Percentiles rank a stretch among this genome's conserved stretches.
These are phyloP conservation scores for Starmerella riodocensis DNA, from an alignment of 805 yeast species.

Conservation along the genomic window DNA sequence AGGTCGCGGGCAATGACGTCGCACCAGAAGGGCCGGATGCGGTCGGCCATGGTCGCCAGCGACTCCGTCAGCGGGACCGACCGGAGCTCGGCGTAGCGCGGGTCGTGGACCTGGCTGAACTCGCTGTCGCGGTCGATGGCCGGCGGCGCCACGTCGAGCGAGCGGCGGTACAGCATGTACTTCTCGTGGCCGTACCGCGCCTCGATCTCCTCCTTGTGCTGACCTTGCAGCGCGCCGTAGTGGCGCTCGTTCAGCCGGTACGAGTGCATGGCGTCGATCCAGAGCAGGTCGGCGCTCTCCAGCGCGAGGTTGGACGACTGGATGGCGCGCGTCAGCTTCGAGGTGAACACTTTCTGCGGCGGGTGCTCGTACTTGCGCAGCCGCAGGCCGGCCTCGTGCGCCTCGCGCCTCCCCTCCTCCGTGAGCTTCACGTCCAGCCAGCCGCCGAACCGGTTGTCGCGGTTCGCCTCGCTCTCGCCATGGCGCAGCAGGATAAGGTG, in stretches of 20 bases:
- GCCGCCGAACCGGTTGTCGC: conserved; percentile 92
- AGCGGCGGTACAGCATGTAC: conserved; percentile 93
- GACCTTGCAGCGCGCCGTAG: conserved; percentile 96
- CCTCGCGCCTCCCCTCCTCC: conserved; percentile 74
- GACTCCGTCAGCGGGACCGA: conserved; percentile 90
- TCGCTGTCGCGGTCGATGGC: conserved; percentile 60
- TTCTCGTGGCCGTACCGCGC: conserved; percentile 75
- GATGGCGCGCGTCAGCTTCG: conserved; percentile 83
- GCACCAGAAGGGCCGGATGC: conserved; percentile 93
- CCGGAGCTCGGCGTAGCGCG: conserved; percentile 70
- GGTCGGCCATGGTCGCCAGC: conserved; percentile 80
- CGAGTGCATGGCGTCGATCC: conserved; percentile 80
- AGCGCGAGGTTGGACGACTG: conserved; percentile 93
- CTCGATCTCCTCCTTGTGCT: conserved; percentile 86
- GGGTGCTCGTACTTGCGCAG: conserved; percentile 67
- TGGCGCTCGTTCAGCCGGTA: conserved; percentile 99
- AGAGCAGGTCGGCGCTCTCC: conserved; percentile 73
- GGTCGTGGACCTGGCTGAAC: conserved; percentile 76
- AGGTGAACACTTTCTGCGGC: conserved; percentile 81
- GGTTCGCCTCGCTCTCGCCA: conserved; percentile 99
- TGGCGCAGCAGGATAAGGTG: conserved; percentile 88
- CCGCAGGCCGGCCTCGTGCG: conserved; percentile 78
- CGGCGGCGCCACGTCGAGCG: conserved; percentile 94
- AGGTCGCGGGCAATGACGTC: conserved; percentile 74
- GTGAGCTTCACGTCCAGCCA: conserved; percentile 91